A percentile compares a stretch with the other conserved stretches of the same genome.
Evolutionary conservation across 2,329 filamentous ascomycete genomes (phyloP).

Genomic region (Calonectria henricotiae): DNA sequence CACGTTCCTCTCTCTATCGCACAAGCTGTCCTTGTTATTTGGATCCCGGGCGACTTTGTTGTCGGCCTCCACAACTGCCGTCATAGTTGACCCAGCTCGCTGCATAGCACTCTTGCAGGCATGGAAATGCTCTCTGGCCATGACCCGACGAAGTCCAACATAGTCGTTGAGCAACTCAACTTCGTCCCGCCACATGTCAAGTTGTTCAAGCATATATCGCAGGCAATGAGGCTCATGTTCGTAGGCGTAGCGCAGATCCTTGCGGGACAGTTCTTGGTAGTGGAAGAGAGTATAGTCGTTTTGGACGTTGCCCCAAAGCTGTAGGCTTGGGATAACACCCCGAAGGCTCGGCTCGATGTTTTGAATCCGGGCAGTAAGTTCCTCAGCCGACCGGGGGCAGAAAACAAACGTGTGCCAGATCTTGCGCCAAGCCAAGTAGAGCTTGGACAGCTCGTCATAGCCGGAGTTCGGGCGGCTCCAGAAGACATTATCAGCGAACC

Average conservation of each 20-base stretch:
- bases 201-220: slow-evolving; percentile 26
- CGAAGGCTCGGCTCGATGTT: not conserved
- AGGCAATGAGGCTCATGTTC: slow-evolving; percentile 30
- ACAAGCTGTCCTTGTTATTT: not conserved
- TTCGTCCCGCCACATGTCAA: slow-evolving; percentile 36
- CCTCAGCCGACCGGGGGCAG: not conserved
- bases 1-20: not conserved
- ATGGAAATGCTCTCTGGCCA: slow-evolving; percentile 20
- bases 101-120: slow-evolving; percentile 37
- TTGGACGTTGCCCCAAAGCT: slow-evolving; percentile 41
- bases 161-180: slow-evolving; percentile 42
- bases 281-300: slow-evolving; percentile 40
- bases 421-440: slow-evolving; percentile 42
- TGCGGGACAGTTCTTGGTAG: slow-evolving; percentile 16
- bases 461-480: slow-evolving; percentile 2
- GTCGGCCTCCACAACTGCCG: not conserved
- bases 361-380: not conserved
- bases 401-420: slow-evolving; percentile 40
- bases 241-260: slow-evolving; percentile 40
- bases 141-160: slow-evolving; percentile 37
- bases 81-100: slow-evolving; percentile 39
- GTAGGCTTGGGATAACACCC: slow-evolving; percentile 17
- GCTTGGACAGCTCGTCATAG: slow-evolving; percentile 37
- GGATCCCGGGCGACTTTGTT: not conserved
- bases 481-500: slow-evolving; percentile 20